Percentiles rank a stretch among this genome's conserved stretches.
phyloP scores from a whole-genome alignment of 2,329 filamentous ascomycete species.

The Cordyceps tenuipes region DNA sequence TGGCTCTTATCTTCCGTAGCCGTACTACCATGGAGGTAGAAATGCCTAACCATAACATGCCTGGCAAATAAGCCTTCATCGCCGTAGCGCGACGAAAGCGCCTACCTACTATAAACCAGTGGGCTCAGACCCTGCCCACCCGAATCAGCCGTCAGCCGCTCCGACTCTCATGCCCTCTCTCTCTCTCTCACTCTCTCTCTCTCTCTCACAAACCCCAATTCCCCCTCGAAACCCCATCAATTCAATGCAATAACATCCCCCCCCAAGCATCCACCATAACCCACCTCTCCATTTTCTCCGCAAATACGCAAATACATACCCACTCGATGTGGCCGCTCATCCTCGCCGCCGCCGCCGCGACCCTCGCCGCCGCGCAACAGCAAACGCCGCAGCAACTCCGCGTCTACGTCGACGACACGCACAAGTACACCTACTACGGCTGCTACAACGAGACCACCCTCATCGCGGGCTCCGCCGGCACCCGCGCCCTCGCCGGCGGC shows the following conservation, averaged over 20 bases:
- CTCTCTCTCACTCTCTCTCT: no score
- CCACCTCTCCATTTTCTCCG: not conserved
- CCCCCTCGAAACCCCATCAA: not conserved
- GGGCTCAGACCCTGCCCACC: no score
- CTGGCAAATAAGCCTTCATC: no score
- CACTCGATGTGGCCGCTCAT: not conserved
- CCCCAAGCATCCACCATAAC: not conserved
- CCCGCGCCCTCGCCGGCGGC: slow-evolving; percentile 40
- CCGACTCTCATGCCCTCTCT: no score
- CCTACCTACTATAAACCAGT: no score
- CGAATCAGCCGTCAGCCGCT: no score
- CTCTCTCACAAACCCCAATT: no score
- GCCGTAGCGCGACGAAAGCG: no score
- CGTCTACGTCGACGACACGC: slow-evolving; percentile 27
- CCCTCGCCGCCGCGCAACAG: not conserved
- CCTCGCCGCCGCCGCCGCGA: not conserved
- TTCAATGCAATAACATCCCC: not conserved
- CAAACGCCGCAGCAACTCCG: slow-evolving; percentile 13
- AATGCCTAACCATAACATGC: no score
- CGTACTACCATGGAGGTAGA: no score
- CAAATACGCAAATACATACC: no score
- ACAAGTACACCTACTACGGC: slow-evolving; percentile 42
- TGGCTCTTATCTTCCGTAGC: no score
- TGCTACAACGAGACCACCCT: slow-evolving; percentile 52
- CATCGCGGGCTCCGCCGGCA: slow-evolving; percentile 30